These are phyloP conservation scores for Kodamaea derodonti DNA, from an alignment of 1,139 yeast genomes.

Conservation along the genomic window DNA sequence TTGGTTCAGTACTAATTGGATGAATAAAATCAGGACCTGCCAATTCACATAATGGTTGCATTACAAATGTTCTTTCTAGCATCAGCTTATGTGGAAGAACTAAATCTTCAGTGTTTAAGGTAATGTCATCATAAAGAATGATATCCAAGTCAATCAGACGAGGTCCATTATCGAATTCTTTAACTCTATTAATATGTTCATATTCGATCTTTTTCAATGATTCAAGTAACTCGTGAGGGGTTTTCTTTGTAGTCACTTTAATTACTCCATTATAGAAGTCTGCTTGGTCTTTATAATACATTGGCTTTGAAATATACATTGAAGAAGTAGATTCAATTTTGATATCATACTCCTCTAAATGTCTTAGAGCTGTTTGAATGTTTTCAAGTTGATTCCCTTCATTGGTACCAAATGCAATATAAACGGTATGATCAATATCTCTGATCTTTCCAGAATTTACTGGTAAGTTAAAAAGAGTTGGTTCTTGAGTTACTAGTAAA, in stretches of 20 bases:
- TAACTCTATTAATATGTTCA: conserved; percentile 63
- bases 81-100: conserved; percentile 82
- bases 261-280: conserved; percentile 83
- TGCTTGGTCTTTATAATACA: conserved; percentile 81
- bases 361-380: conserved; percentile 54
- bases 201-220: conserved; percentile 76
- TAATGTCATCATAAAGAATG: conserved; percentile 60
- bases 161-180: conserved; percentile 85
- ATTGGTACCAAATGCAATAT: conserved; percentile 87
- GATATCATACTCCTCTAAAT: conserved; percentile 43
- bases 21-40: conserved; percentile 61
- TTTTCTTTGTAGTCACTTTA: conserved; percentile 47
- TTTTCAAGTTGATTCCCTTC: conserved; percentile 67
- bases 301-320: conserved; percentile 83
- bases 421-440: conserved; percentile 50
- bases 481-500: background rate
- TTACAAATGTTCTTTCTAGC: conserved; percentile 86
- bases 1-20: conserved; percentile 82
- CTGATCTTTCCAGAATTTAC: conserved; percentile 10
- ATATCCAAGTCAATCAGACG: conserved; percentile 88
- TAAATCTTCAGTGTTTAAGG: conserved; percentile 53
- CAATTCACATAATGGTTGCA: conserved; percentile 83
- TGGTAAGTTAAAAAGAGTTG: conserved; percentile 13
- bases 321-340: conserved; percentile 64
- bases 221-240: conserved; percentile 62